These are phyloP conservation scores for Straminergon stramineum DNA, from an alignment of 225 moss, liverwort and hornwort genomes.

Conservation along the genomic window DNA sequence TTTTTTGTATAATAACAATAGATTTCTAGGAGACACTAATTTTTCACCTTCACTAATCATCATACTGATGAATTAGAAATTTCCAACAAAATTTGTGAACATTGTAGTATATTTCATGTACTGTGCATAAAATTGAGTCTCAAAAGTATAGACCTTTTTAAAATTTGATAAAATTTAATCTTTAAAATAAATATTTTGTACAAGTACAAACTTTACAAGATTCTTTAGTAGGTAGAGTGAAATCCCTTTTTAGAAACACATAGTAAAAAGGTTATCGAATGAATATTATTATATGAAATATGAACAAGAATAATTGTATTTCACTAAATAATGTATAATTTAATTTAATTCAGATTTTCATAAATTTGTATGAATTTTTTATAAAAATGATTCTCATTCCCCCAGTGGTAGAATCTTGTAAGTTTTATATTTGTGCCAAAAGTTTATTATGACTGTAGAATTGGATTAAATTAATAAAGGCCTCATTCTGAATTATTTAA, in stretches of 20 bases:
- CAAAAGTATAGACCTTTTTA: not conserved
- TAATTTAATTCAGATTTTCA: not conserved
- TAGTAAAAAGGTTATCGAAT: not conserved
- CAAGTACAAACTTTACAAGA: not conserved
- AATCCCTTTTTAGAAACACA: not conserved
- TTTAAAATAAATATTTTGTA: not conserved
- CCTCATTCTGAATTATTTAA: not conserved
- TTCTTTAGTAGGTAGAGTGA: not conserved
- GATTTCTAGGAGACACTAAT: not conserved
- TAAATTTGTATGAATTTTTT: too few species aligned
- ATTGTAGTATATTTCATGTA: fast-evolving
- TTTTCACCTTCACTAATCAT: not conserved
- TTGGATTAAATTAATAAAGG: too few species aligned
- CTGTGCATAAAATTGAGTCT: not conserved
- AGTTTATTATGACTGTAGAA: not conserved
- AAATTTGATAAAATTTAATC: not conserved
- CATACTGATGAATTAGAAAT: not conserved
- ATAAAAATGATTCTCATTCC: not conserved
- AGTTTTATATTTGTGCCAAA: not conserved
- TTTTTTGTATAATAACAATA: not conserved
- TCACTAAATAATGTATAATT: not conserved
- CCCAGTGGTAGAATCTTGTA: not conserved
- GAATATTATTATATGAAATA: not conserved
- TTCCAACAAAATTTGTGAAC: not conserved
- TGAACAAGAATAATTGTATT: not conserved